Evolutionary conservation across 2,329 filamentous ascomycete genomes (phyloP).

Genomic region (Periconia digitata): DNA sequence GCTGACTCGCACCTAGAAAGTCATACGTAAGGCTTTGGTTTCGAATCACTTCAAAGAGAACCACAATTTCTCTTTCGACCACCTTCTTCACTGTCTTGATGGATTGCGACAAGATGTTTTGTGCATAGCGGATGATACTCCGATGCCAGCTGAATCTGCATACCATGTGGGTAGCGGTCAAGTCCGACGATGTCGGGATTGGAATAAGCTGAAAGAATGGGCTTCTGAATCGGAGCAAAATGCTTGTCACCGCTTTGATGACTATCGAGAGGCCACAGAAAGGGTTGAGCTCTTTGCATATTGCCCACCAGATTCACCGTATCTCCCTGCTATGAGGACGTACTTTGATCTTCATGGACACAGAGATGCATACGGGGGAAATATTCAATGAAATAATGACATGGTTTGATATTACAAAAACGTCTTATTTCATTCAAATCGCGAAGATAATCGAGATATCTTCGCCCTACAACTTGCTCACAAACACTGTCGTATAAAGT

Average conservation of each 20-base stretch:
- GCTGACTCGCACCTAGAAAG: slow-evolving; percentile 23
- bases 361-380: slow-evolving; percentile 32
- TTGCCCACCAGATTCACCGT: slow-evolving; percentile 34
- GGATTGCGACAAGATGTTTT: slow-evolving; percentile 38
- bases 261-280: slow-evolving; percentile 40
- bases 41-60: slow-evolving; percentile 27
- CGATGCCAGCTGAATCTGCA: slow-evolving; percentile 30
- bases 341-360: slow-evolving; percentile 40
- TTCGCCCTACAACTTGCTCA: too few species aligned
- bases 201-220: slow-evolving; percentile 35
- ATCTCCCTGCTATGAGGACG: slow-evolving; percentile 27
- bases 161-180: slow-evolving; percentile 32
- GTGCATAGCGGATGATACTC: slow-evolving; percentile 39
- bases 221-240: slow-evolving; percentile 33
- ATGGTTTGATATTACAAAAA: slow-evolving; percentile 24
- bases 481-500: neutral
- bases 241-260: slow-evolving; percentile 37
- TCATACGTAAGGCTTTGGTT: slow-evolving; percentile 37
- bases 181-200: slow-evolving; percentile 34
- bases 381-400: slow-evolving; percentile 16
- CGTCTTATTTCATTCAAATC: too few species aligned
- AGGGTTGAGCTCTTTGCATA: slow-evolving; percentile 38
- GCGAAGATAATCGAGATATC: too few species aligned
- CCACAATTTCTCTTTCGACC: slow-evolving; percentile 25
- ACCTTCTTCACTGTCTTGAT: slow-evolving; percentile 39